Percentiles rank a stretch among this genome's conserved stretches.
These are phyloP conservation scores for Scenedesmus sp. DNA, from an alignment of 163 green algal species.

Conservation along the genomic window DNA sequence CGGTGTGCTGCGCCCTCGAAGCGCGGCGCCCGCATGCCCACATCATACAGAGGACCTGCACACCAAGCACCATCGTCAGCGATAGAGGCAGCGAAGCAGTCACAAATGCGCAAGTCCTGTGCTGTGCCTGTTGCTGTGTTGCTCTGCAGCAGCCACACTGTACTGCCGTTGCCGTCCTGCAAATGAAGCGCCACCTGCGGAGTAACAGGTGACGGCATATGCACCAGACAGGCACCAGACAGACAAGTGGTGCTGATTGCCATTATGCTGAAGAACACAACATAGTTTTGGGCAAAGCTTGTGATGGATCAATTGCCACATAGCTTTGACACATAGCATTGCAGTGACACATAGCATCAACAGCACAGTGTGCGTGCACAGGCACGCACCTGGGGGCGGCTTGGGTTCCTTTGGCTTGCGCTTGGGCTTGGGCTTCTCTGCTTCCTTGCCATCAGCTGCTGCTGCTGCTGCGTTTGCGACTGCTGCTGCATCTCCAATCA, in stretches of 20 bases:
- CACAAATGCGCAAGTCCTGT: neutral
- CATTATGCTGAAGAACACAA: too few relatives aligned
- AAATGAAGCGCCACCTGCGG: too few relatives aligned
- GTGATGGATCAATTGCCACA: too few relatives aligned
- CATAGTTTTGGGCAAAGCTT: too few relatives aligned
- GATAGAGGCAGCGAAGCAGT: neutral
- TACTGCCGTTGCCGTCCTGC: neutral
- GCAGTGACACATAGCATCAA: neutral
- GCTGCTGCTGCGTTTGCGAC: neutral
- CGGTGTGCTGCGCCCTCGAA: slow-evolving; percentile 45
- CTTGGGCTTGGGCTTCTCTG: slow-evolving; percentile 53
- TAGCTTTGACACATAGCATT: neutral
- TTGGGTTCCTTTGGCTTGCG: slow-evolving; percentile 13
- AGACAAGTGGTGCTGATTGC: too few relatives aligned
- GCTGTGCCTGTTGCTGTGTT: neutral
- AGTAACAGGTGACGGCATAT: too few relatives aligned
- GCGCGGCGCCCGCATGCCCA: slow-evolving; percentile 61
- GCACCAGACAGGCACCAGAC: too few relatives aligned
- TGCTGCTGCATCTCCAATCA: slow-evolving; percentile 16
- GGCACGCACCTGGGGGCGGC: slow-evolving; percentile 26
- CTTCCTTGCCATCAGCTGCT: neutral
- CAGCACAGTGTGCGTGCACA: neutral
- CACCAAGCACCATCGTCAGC: neutral
- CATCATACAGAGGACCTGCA: slow-evolving; percentile 58
- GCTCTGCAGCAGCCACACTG: neutral